These are phyloP conservation scores for Coemansia sp. DNA, from an alignment of 192 early-diverging fungal genomes.

Conservation along the genomic window DNA sequence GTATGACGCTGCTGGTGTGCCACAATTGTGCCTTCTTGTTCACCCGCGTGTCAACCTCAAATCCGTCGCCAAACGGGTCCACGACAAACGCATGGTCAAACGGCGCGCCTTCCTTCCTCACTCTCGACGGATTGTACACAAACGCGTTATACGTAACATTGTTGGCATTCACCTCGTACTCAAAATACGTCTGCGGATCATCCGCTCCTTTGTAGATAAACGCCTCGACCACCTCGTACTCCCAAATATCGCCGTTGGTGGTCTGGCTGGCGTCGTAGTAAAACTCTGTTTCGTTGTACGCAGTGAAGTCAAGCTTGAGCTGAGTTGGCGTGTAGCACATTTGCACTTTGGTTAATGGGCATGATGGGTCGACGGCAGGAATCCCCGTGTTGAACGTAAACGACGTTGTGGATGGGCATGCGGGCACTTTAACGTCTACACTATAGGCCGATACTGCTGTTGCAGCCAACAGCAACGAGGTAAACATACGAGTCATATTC, in stretches of 20 bases:
- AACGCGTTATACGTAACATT: constrained; percentile 53
- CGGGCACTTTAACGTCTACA: constrained; percentile 19
- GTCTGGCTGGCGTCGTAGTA: constrained; percentile 39
- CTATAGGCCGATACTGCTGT: not conserved
- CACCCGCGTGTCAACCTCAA: constrained; percentile 32
- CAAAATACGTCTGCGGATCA: constrained; percentile 49
- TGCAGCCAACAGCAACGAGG: not conserved
- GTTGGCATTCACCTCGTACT: constrained; percentile 51
- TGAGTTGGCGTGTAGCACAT: constrained; percentile 46
- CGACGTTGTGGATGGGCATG: constrained; percentile 28
- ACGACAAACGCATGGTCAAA: constrained; percentile 46
- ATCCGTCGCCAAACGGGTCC: constrained; percentile 52
- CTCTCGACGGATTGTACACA: constrained; percentile 50
- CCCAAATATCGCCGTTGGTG: constrained; percentile 56
- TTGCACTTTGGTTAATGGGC: constrained; percentile 35
- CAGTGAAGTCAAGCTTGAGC: constrained; percentile 44
- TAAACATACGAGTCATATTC: not conserved
- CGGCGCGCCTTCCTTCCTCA: constrained; percentile 31
- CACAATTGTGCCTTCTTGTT: constrained; percentile 30
- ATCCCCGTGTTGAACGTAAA: constrained; percentile 35
- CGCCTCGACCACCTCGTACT: constrained; percentile 53
- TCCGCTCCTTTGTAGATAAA: constrained; percentile 50
- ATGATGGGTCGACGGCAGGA: constrained; percentile 23
- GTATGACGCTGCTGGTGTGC: constrained; percentile 29
- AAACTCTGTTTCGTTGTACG: constrained; percentile 35